Evolutionary conservation across 805 yeast species (phyloP).

Genomic region (Yamadazyma phyllophila): DNA sequence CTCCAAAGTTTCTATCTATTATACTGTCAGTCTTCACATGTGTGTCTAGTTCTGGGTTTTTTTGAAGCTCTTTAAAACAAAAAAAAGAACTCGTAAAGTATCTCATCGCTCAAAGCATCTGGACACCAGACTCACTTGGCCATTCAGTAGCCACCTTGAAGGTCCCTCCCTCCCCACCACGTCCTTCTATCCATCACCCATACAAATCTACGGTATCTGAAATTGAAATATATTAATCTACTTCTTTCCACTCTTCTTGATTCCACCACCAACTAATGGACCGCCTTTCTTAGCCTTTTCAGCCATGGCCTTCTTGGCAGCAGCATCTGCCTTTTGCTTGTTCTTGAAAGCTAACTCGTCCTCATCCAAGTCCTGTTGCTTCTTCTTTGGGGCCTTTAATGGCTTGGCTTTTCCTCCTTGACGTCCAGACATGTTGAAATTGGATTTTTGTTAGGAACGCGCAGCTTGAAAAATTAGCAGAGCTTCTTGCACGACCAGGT

Average conservation of each 20-base stretch:
- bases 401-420: slow-evolving; percentile 98
- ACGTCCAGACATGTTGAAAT: slow-evolving; percentile 91
- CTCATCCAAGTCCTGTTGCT: slow-evolving; percentile 71
- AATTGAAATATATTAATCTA: slow-evolving; percentile 7
- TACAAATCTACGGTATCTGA: not conserved
- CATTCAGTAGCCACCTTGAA: no score
- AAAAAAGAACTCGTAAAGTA: not conserved
- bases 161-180: no score
- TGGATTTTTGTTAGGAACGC: no score
- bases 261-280: slow-evolving; percentile 90
- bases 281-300: slow-evolving; percentile 86
- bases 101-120: not conserved
- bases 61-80: not conserved
- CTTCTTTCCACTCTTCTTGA: slow-evolving; percentile 72
- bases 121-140: no score
- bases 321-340: slow-evolving; percentile 92
- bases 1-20: not conserved
- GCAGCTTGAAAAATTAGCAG: no score
- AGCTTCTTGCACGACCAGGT: no score
- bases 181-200: no score
- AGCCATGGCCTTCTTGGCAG: slow-evolving; percentile 88
- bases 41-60: no score
- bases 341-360: slow-evolving; percentile 89
- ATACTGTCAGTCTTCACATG: no score
- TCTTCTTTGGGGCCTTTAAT: slow-evolving; percentile 82